Percentiles rank a stretch among this genome's conserved stretches.
Evolutionary conservation across 441 rosid species (phyloP).

Genomic region (Pelargonium fulgidum): DNA sequence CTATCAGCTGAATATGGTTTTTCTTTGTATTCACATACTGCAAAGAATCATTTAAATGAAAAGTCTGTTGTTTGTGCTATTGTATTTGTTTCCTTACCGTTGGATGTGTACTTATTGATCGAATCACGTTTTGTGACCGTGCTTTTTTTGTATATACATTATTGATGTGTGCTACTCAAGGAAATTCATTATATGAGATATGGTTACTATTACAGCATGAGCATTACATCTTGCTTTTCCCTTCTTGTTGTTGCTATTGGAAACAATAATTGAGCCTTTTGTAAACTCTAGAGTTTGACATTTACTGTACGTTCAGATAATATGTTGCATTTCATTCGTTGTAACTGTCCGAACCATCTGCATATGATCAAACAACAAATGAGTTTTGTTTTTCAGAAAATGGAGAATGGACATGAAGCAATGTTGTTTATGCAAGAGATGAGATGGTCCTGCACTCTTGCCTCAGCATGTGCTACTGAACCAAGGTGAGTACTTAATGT

Average conservation of each 20-base stretch:
- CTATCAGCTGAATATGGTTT: background rate
- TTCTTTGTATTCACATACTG: background rate
- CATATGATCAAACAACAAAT: background rate
- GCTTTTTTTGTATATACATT: background rate
- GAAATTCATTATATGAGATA: background rate
- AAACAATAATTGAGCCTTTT: background rate
- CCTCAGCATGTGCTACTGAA: conserved; percentile 28
- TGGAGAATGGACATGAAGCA: conserved; percentile 13
- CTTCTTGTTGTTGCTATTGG: background rate
- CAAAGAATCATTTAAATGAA: background rate
- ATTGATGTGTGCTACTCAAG: background rate
- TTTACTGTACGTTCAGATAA: background rate
- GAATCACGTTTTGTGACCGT: background rate
- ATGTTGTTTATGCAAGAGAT: conserved; percentile 7
- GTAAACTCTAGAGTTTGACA: background rate
- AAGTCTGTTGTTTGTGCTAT: background rate
- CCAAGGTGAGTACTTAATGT: conserved; percentile 17
- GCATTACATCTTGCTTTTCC: background rate
- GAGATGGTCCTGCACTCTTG: conserved; percentile 19
- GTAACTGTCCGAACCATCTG: no score
- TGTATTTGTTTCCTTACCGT: background rate
- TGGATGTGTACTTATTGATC: background rate
- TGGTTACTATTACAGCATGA: background rate
- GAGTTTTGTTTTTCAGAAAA: background rate
- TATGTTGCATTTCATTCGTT: background rate